Base-by-base conservation (phyloP, 164 flowering plant species). In the Liquidambar formosana region DNA sequence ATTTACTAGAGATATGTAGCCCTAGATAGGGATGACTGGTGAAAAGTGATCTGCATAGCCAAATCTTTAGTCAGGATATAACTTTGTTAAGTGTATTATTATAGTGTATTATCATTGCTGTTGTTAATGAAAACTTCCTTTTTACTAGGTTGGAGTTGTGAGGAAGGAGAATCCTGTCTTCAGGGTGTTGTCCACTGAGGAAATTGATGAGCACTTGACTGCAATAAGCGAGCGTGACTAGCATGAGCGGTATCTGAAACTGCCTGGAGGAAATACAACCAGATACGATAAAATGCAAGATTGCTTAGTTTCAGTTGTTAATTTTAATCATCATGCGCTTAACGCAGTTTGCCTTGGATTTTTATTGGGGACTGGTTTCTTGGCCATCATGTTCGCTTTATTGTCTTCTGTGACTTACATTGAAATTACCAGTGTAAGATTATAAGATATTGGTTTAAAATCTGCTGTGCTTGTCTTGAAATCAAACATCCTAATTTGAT, bases 191-290 rank as follows among this genome's bases (percentile, higher is more conserved):
- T 67, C 85, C 10, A 81, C 76, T 3, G 83, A 84, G 44, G 87
- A 84, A 22, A 78, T 84, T 22, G 87, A 84, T 19, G 87, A 84
- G 72, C 85, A 84, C 70, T 66, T 83, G 72, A 81, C 84, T 21
- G 81, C 87, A 41, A 83, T 83, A 43, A 81, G 87, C 26, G 87
- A 83, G 77, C 83, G 85, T 3, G 87, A 83, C 69, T 83, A 66
- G 58, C 33, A 12, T 4, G 19, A 28, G 33, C 21, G 15, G 22
- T 48, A 19, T 8, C 15, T 18, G 65, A 33, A 47, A n/a, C 51
- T 51, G 15, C 15, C 15, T 44, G 15, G 13, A 22, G 15, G 23
- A 38, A 15, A 63, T 10, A 8, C 15, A 2, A 13, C 41, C 41
- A 33, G 41, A 33, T 33, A 33, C 41, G 41, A 33, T 33, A 33